Evolutionary conservation across 2,329 filamentous ascomycete genomes (phyloP).

Genomic region (Pseudofabraea citricarpa): DNA sequence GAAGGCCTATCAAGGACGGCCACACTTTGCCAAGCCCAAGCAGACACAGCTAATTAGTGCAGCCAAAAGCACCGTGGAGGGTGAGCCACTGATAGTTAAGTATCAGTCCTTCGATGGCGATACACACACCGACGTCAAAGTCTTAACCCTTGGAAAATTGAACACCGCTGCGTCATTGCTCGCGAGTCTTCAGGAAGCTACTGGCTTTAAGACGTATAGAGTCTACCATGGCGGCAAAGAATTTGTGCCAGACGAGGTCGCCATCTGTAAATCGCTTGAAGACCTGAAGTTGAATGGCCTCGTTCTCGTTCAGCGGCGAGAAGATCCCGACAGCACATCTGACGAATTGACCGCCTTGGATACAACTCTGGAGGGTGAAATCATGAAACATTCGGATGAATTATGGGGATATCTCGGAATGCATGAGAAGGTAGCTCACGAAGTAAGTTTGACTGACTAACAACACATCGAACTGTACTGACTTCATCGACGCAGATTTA

Average conservation of each 20-base stretch:
- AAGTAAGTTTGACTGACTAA: conserved; percentile 41
- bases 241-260: conserved; percentile 56
- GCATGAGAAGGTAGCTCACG: conserved; percentile 62
- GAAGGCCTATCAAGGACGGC: conserved; percentile 56
- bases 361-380: conserved; percentile 68
- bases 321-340: conserved; percentile 38
- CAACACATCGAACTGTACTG: neutral
- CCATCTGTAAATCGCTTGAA: conserved; percentile 57
- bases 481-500: conserved; percentile 49
- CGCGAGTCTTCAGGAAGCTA: conserved; percentile 60
- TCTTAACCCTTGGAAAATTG: conserved; percentile 60
- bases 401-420: conserved; percentile 77
- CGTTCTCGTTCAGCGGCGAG: conserved; percentile 59
- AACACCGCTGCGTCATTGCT: conserved; percentile 70
- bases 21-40: conserved; percentile 55
- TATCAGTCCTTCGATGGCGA: conserved; percentile 70
- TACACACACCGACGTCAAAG: conserved; percentile 53
- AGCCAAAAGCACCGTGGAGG: conserved; percentile 48
- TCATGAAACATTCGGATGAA: conserved; percentile 77
- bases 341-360: conserved; percentile 44
- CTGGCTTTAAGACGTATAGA: conserved; percentile 71
- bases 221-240: conserved; percentile 65
- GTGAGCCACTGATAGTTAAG: conserved; percentile 61
- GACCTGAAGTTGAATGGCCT: conserved; percentile 66
- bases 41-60: conserved; percentile 48